A percentile compares a stretch with the other conserved stretches of the same genome.
phyloP scores from a whole-genome alignment of 2,329 filamentous ascomycete species.

The Chrysosporium queenslandicum region DNA sequence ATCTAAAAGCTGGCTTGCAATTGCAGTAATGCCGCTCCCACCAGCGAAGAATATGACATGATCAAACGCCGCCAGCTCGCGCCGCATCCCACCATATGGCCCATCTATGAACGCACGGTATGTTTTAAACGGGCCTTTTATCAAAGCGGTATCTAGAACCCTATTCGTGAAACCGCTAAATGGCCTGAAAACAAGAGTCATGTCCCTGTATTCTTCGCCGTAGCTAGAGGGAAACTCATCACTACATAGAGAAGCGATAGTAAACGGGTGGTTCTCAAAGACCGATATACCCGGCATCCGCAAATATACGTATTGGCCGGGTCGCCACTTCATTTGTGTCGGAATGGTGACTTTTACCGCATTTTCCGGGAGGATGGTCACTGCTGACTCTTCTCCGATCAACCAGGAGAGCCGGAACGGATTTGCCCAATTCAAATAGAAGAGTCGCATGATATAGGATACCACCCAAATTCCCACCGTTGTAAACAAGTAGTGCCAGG shows the following conservation, averaged over 20 bases:
- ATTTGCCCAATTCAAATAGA: slow-evolving; percentile 82
- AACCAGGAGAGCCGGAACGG: slow-evolving; percentile 71
- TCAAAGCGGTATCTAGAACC: slow-evolving; percentile 70
- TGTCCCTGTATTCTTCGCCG: slow-evolving; percentile 76
- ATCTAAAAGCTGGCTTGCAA: slow-evolving; percentile 82
- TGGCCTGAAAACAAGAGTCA: slow-evolving; percentile 82
- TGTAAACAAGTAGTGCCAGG: slow-evolving; percentile 79
- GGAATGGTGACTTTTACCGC: slow-evolving; percentile 94
- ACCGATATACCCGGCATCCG: slow-evolving; percentile 86
- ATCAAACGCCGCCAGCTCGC: slow-evolving; percentile 83
- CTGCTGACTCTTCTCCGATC: slow-evolving; percentile 81
- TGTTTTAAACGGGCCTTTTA: slow-evolving; percentile 80
- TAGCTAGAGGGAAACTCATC: slow-evolving; percentile 90
- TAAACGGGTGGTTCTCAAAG: slow-evolving; percentile 92
- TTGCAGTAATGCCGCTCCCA: slow-evolving; percentile 85
- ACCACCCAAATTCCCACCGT: slow-evolving; percentile 68
- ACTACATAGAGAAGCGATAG: slow-evolving; percentile 82
- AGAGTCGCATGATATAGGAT: slow-evolving; percentile 64
- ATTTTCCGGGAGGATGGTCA: slow-evolving; percentile 82
- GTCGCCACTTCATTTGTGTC: slow-evolving; percentile 84
- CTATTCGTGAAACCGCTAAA: slow-evolving; percentile 82
- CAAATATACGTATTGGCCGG: slow-evolving; percentile 89
- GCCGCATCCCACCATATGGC: slow-evolving; percentile 87
- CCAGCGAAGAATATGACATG: slow-evolving; percentile 88
- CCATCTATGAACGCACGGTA: slow-evolving; percentile 89